These are phyloP conservation scores for Fraxinus pennsylvanica DNA, from an alignment of 257 asterid genomes.

Conservation along the genomic window DNA sequence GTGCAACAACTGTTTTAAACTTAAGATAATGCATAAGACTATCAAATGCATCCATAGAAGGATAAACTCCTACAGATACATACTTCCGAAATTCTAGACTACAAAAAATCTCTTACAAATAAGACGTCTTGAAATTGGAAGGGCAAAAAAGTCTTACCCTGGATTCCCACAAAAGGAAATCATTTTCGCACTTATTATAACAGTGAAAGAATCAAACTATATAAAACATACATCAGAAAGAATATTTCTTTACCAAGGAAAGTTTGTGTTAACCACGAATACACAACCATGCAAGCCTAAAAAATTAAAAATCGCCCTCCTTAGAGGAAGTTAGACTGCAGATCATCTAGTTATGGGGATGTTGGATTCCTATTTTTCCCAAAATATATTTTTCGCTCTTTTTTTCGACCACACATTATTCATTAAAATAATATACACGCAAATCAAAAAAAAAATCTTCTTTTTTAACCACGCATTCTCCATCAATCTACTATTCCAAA, in stretches of 20 bases:
- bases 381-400: too few relatives aligned
- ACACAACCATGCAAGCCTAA: slow-evolving; percentile 2
- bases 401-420: too few relatives aligned
- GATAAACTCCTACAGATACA: neutral
- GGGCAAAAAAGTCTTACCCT: neutral
- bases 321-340: slow-evolving; percentile 9
- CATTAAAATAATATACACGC: too few relatives aligned
- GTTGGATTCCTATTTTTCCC: too few relatives aligned
- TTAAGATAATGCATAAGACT: slow-evolving; percentile 14
- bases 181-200: neutral
- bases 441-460: too few relatives aligned
- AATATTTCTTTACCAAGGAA: neutral
- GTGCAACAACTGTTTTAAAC: neutral
- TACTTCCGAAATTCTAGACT: neutral
- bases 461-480: too few relatives aligned
- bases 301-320: slow-evolving; percentile 14
- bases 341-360: slow-evolving; percentile 1
- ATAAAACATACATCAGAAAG: neutral
- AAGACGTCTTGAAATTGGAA: neutral
- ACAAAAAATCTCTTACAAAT: neutral
- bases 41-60: neutral
- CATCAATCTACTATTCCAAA: too few relatives aligned
- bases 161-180: neutral
- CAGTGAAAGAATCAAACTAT: neutral
- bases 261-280: neutral